Evolutionary conservation across 768 basidiomycete species (phyloP), one percentile per base, ranked within the genome.

Genomic region (Amanita rubescens): DNA sequence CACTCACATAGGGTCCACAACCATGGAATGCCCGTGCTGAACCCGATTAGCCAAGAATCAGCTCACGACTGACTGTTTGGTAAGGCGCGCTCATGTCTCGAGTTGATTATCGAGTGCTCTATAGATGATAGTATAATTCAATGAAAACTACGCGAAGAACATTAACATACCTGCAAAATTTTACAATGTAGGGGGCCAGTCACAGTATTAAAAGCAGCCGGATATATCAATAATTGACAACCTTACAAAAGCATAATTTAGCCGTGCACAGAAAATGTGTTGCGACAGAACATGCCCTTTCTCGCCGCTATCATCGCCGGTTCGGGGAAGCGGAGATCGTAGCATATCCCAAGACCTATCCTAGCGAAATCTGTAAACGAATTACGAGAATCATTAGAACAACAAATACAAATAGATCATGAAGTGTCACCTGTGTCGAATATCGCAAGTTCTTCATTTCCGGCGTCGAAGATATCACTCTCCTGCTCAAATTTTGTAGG

Each of bases 181-280:
- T 94, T 89, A 96, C 96, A 99, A 67, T 98, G 93, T 44, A 96
- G 71, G 1, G 94, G 94, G 0, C 96, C 96, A 0, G 96, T 98
- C 3, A 94, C 96, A 62, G 81, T 70, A 65, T 97, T 99, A 79
- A 99, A 98, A 11, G 96, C 96, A 11, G 84, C 82, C 0, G 96
- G 96, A 67, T 97, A 97, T 49, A 97, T 79, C 59, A 96, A 79
- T 6, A 89, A 76, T 51, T 94, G 84, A 58, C 89, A 92, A 1
- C 94, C 92, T 92, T 19, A 20, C 32, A 27, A 6, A 12, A 51
- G 24, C 19, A 11, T 34, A 34, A 24, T 8, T 32, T 44, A n/a
- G n/a, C n/a, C n/a, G n/a, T n/a, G n/a, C n/a, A n/a, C n/a, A n/a
- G n/a, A n/a, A 22, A 22, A 25, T 9, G 35, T 17, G 14, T 24